phyloP scores from a whole-genome alignment of 805 yeast genomes.

The Candida cerambycidarum region DNA sequence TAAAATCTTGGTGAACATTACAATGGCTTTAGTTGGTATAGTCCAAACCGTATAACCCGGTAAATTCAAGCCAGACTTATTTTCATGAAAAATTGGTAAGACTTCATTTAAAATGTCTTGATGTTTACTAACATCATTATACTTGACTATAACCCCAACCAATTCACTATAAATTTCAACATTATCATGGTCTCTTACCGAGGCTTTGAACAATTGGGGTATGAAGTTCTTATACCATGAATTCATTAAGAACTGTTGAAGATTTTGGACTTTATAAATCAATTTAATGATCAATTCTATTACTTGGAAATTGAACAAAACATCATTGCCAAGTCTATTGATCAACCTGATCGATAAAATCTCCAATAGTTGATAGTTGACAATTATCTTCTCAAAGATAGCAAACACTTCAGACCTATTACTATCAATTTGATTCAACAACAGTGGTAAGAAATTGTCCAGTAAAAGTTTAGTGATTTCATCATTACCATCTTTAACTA shows the following conservation, averaged over 20 bases:
- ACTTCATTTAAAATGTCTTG: conserved; percentile 44
- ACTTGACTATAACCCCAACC: conserved; percentile 41
- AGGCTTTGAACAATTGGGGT: conserved; percentile 10
- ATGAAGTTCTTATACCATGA: conserved; percentile 46
- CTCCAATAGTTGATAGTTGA: conserved; percentile 45
- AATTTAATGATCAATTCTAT: conserved; percentile 24
- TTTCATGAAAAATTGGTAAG: conserved; percentile 34
- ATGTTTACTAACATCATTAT: conserved; percentile 43
- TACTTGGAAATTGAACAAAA: conserved; percentile 13
- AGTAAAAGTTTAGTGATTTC: conserved; percentile 14
- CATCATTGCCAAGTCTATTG: conserved; percentile 29
- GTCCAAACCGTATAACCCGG: conserved; percentile 20
- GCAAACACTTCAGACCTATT: conserved; percentile 19
- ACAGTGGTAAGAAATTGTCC: conserved; percentile 29
- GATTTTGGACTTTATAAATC: conserved; percentile 28
- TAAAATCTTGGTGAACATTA: conserved; percentile 45
- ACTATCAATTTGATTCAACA: conserved; percentile 20
- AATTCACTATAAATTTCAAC: conserved; percentile 43
- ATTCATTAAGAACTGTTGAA: conserved; percentile 37
- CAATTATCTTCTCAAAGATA: conserved; percentile 20
- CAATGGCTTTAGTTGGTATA: conserved; percentile 32
- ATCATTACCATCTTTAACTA: conserved; percentile 19
- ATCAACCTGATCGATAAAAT: conserved; percentile 43
- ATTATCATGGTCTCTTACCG: conserved; percentile 11
- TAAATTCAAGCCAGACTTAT: conserved; percentile 9